Percentiles rank a stretch among this genome's conserved stretches.
Evolutionary conservation across 2,329 filamentous ascomycete genomes (phyloP).

Genomic region (Capronia americana): DNA sequence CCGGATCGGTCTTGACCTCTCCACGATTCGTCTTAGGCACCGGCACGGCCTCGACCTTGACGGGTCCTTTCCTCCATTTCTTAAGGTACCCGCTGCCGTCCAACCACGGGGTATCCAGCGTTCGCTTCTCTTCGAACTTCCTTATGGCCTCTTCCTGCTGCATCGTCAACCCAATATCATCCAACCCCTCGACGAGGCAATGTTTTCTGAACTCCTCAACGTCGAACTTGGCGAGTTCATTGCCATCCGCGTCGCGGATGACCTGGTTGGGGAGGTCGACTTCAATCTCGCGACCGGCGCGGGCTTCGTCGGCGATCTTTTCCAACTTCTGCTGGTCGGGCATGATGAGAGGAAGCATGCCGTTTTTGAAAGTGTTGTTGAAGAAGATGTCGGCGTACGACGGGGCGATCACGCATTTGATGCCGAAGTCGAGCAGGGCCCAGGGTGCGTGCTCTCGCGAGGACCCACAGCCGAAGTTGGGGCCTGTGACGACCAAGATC

Average conservation of each 20-base stretch:
- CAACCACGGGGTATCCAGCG: conserved; percentile 83
- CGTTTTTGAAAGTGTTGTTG: conserved; percentile 99
- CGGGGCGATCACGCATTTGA: conserved; percentile 89
- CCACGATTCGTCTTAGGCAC: conserved; percentile 90
- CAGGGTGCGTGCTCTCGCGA: conserved; percentile 95
- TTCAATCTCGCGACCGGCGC: conserved; percentile 81
- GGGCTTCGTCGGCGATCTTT: conserved; percentile 76
- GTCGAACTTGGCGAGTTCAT: conserved; percentile 77
- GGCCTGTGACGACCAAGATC: conserved; percentile 88
- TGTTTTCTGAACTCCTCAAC: conserved; percentile 95
- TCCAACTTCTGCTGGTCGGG: conserved; percentile 68
- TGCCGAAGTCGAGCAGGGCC: conserved; percentile 95
- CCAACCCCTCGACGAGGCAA: conserved; percentile 89
- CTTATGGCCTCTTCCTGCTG: conserved; percentile 89
- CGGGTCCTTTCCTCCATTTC: conserved; percentile 59
- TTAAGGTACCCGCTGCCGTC: conserved; percentile 83
- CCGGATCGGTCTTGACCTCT: conserved; percentile 79
- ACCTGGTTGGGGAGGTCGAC: conserved; percentile 85
- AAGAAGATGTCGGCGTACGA: conserved; percentile 94
- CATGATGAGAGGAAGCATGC: conserved; percentile 89
- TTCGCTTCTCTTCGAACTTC: conserved; percentile 79
- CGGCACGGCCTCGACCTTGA: conserved; percentile 69
- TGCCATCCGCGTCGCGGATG: conserved; percentile 77
- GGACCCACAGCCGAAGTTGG: conserved; percentile 93
- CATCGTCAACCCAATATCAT: conserved; percentile 95